Evolutionary conservation across 2,329 filamentous ascomycete species (phyloP).

Genomic region (Calonectria ilicicola): DNA sequence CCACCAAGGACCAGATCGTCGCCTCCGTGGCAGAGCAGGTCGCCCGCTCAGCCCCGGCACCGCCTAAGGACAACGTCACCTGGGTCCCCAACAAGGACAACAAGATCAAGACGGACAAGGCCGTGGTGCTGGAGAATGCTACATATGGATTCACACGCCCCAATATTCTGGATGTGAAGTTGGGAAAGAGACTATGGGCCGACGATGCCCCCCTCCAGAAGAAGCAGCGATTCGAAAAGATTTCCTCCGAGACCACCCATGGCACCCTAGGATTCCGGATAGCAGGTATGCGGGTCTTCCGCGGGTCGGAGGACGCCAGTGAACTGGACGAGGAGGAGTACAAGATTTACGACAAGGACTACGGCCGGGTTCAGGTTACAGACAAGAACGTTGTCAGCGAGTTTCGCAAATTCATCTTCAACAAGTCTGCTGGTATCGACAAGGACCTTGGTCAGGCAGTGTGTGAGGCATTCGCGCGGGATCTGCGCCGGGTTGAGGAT

Average conservation of each 20-base stretch:
- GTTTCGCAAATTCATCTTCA: constrained; percentile 70
- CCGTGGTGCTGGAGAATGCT: constrained; percentile 88
- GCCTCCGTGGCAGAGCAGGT: constrained; percentile 49
- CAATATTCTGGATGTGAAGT: constrained; percentile 94
- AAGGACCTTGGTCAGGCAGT: constrained; percentile 68
- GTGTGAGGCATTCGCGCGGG: constrained; percentile 64
- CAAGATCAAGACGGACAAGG: constrained; percentile 80
- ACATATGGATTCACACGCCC: constrained; percentile 84
- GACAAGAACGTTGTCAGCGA: constrained; percentile 66
- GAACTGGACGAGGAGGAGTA: constrained; percentile 68
- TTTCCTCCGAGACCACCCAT: constrained; percentile 70
- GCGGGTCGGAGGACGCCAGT: constrained; percentile 63
- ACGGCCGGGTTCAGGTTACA: constrained; percentile 65
- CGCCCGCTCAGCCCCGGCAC: constrained; percentile 29
- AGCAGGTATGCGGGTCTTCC: constrained; percentile 74
- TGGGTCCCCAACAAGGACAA: constrained; percentile 65
- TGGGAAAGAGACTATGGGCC: constrained; percentile 88
- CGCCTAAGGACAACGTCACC: constrained; percentile 40
- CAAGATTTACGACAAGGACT: constrained; percentile 73
- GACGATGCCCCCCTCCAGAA: constrained; percentile 74
- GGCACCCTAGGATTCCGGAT: constrained; percentile 71
- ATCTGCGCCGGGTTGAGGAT: constrained; percentile 64
- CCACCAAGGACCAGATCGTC: constrained; percentile 48
- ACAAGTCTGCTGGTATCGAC: constrained; percentile 68
- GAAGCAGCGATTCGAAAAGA: constrained; percentile 70